Evolutionary conservation across 192 early-diverging fungal genomes (phyloP), one percentile per base, ranked within the genome.

Genomic region (Entomortierella lignicola): DNA sequence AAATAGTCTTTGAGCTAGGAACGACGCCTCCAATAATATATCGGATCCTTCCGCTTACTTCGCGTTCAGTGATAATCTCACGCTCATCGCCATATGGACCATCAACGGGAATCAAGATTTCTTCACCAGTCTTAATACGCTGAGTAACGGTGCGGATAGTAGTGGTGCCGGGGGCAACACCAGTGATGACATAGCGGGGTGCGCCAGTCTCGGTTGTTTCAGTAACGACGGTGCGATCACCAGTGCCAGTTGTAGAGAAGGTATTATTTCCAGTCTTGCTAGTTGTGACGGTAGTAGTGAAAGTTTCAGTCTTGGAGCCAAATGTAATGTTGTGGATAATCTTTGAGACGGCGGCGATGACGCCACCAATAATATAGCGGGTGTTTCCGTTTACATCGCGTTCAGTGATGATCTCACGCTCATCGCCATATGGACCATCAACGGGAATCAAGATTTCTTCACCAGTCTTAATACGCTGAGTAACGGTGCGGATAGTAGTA

Each of bases 91-190:
- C 74, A 66, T 79, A 66, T 34, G 74, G 74, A 41, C 70, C 75
- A 62, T 79, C 70, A 50, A 79, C 75, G 41, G 75, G 75, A 56
- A 65, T 79, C 20, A 70, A 67, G 51, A 70, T 62, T 42, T 63
- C 64, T 57, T 79, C 74, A 42, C 74, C 74, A 48, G 67, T 79
- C 67, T 64, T 56, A 47, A 37, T 69, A 42, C 66, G 66, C 42
- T 79, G 67, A 66, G 70, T 70, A 66, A 70, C 70, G 62, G 75
- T 79, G 55, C 74, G 66, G 65, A 77, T 77, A 31, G 72, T 65
- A 42, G 61, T 59, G 25, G 68, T 77, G 53, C 72, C 72, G 53
- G 63, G 68, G 72, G 68, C 68, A 52, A 55, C 52, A n/a, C 68
- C 72, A 56, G 68, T 29, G 68, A 77, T 77, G 39, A 77, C 66